Conservation (phyloP, 306 rosid species). For the Pueraria montana region DNA sequence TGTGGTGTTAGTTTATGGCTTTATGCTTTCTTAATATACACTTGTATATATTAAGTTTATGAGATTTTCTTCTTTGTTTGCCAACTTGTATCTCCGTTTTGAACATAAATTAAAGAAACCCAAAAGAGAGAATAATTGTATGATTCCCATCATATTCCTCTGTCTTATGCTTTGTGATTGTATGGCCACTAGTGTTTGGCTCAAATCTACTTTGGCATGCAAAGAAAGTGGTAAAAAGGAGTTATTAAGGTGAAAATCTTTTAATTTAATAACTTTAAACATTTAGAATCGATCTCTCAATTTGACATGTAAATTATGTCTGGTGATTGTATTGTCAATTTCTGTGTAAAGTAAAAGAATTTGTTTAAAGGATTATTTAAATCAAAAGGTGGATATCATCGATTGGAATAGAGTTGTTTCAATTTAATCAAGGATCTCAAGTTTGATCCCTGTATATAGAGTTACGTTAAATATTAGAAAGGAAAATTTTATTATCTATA, state of each 20-base stretch:
- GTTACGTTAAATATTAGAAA: no score
- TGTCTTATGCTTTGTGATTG: conserved; percentile 11
- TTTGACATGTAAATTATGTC: not conserved
- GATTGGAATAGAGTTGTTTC: no score
- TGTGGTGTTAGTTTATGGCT: not conserved
- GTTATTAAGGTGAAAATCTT: not conserved
- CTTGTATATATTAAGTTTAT: not conserved
- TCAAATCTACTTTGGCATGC: not conserved
- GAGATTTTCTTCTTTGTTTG: not conserved
- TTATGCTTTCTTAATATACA: not conserved
- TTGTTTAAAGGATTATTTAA: not conserved
- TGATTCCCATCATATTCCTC: conserved; percentile 4
- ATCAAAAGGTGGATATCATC: no score
- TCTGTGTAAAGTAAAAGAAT: not conserved
- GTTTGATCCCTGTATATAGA: no score
- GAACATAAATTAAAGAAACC: not conserved
- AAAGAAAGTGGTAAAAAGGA: not conserved
- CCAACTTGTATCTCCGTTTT: not conserved
- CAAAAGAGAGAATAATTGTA: not conserved
- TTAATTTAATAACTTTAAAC: not conserved
- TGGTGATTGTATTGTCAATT: not conserved
- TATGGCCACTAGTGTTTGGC: conserved; percentile 4
- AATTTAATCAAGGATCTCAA: no score
- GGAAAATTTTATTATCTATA: no score
- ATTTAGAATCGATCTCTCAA: not conserved